Evolutionary conservation across 179 eudicot species (phyloP), one percentile per base, ranked within the genome.

Genomic region (Heliamphora pulchella): DNA sequence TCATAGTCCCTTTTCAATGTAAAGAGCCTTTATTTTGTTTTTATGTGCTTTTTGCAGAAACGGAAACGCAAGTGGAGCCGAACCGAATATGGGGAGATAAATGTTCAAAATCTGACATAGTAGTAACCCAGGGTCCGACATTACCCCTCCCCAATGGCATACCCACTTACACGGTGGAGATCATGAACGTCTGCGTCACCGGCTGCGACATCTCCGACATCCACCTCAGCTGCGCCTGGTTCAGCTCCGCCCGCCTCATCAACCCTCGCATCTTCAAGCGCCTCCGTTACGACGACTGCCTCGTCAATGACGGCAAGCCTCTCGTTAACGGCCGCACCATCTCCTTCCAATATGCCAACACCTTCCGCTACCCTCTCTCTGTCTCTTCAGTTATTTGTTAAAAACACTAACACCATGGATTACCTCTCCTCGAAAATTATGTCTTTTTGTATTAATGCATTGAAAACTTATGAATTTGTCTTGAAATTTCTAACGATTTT

Each of bases 221-320:
- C 80, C 97, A 90, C 82, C 69, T 93, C 75, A 86, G 84, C 47
- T 93, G 97, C 75, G 94, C 92, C 43, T 89, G 93, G 96, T 93
- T 93, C 88, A 90, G 93, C 88, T 90, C 97, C 0, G 93, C 93
- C 22, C 83, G 85, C 20, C 88, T 91, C 18, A 79, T 93, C 31
- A 85, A 92, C 67, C 97, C 97, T 0, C 79, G 41, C 43, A 14
- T 89, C 75, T 92, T 92, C 84, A 86, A 84, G 80, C 88, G 97
- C 43, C 75, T 93, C n/a, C 54, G 65, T 13, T 89, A 78, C 76
- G 78, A 93, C 43, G 94, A 93, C 80, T 93, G 97, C 80, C 91
- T 93, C 3, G 93, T 93, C 68, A 93, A 93, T 48, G 86, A 81
- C 46, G 97, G 97, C 11, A 80, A 84, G 65, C 90, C 90, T 7